phyloP scores from a whole-genome alignment of 208 protist species.

The Leishmania aethiopica region DNA sequence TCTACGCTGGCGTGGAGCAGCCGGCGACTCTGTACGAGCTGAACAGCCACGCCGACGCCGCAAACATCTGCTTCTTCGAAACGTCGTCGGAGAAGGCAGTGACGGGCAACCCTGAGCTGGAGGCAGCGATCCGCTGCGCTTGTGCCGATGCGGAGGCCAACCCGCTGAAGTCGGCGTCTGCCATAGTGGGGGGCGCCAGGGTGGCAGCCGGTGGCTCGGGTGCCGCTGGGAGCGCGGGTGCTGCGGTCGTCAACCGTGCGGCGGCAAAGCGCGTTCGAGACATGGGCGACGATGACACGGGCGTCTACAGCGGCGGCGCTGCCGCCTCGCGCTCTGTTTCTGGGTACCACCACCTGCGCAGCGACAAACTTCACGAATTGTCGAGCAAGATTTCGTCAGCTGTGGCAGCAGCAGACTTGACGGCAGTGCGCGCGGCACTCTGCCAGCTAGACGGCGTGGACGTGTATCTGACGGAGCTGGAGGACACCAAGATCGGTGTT shows the following conservation, averaged over 20 bases:
- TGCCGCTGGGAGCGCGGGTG: conserved; percentile 2
- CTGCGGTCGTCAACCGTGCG: conserved; percentile 11
- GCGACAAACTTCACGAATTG: conserved; percentile 43
- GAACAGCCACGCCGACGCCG: conserved; percentile 37
- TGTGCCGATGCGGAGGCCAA: conserved; percentile 65
- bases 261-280: conserved; percentile 28
- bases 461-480: conserved; percentile 55
- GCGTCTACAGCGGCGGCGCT: not conserved
- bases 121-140: conserved; percentile 62
- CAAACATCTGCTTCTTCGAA: conserved; percentile 80
- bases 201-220: not conserved
- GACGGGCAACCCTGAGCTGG: conserved; percentile 59
- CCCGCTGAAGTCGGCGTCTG: conserved; percentile 53
- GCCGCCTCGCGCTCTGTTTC: not conserved
- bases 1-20: conserved; percentile 66
- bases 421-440: conserved; percentile 47
- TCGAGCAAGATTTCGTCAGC: conserved; percentile 48
- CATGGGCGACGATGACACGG: conserved; percentile 13
- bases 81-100: conserved; percentile 87
- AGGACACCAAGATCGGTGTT: conserved; percentile 74
- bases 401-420: conserved; percentile 35
- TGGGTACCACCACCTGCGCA: conserved; percentile 24
- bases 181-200: not conserved
- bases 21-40: conserved; percentile 55
- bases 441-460: conserved; percentile 63